Base-by-base conservation (phyloP, 2,329 filamentous ascomycete genomes). In the Biscogniauxia mediterranea region DNA sequence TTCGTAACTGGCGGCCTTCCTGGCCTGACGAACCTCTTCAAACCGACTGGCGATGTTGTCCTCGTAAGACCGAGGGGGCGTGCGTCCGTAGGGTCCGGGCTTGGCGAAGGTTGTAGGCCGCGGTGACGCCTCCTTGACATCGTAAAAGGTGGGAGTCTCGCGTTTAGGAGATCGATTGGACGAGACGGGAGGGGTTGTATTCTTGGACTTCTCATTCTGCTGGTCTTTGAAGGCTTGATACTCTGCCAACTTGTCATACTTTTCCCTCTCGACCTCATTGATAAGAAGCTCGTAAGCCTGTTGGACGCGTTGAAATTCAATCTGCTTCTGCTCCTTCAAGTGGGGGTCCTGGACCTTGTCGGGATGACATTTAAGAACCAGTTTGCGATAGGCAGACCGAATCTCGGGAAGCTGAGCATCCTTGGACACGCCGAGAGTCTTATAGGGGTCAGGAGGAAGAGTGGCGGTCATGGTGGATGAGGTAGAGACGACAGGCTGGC, bases 251-350 rank as follows among this genome's bases (percentile, higher is more conserved):
- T 83, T 86, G 64, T 98, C 92, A 75, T 97, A 97, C 67, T 88
- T 87, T 61, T 80, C 77, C 62, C 92, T 83, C 73, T 89, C 86
- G 6, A 79, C 81, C 26, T 94, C 90, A 73, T 97, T 89, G 71
- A 87, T 91, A 63, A 99, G 85, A 28, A 95, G 82, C 77, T 98
- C 95, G 77, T 97, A 99, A 56, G 95, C 93, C 70, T 93, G 87
- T 75, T 97, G 93, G 38, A 98, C 91, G 74, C 87, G 88, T 77
- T 97, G 93, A 72, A 98, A 99, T 76, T 96, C 89, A 69, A 92
- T 89, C 69, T 91, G 87, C 75, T 93, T 96, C 69, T 86, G 80
- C 61, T 87, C 86, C 77, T 95, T 96, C 70, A 90, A 80, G 17
- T 86, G 81, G 57, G 89, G 87, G 70, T 96, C 86, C 67, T 92